Evolutionary conservation across 345 rosid genomes (phyloP), one percentile per base, ranked within the genome.

Genomic region (Erysimum cheiranthoides): DNA sequence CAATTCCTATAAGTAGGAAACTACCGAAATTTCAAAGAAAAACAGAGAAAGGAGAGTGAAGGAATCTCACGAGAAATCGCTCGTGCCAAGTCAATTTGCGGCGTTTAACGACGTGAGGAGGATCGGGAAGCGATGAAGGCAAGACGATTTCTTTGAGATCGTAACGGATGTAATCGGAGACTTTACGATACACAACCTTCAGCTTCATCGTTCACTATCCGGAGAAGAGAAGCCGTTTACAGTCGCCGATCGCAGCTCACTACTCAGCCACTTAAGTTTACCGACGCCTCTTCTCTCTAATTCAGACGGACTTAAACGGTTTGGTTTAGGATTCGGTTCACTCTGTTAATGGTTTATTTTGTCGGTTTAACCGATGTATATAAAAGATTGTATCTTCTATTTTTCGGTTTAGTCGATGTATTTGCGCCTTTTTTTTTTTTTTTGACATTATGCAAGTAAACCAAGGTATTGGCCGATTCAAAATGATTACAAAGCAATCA

Each of bases 131-230:
- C 12, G 97, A 92, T 0, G 98, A 92, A 18, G 97, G 97, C 67
- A 94, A 94, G 1, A 94, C 93, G 35, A 92, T 95, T 82, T 92
- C 98, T 78, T 88, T 95, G 69, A 90, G 78, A 80, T 95, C 96
- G 78, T 88, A 83, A 17, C 97, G 89, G 49, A 90, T 69, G 80
- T 95, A 89, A 73, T 90, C 87, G 62, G 76, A 89, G 57, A 88
- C 78, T 67, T 95, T 90, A 57, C 86, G 73, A 47, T 81, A 83
- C 5, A 77, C 87, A 9, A 82, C 85, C 52, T 69, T 89, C 75
- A 84, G 35, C 85, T 89, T 94, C 96, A 87, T 87, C 62, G 28
- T 77, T 64, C 56, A 66, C 5, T 53, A 71, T 43, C 80, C 68
- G 80, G 82, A 4, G 66, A 54, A 14, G 45, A 18, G 13, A n/a